A percentile compares a stretch with the other conserved stretches of the same genome.
Conservation (phyloP, 768 basidiomycete species). For the Multifurca ochricompacta region DNA sequence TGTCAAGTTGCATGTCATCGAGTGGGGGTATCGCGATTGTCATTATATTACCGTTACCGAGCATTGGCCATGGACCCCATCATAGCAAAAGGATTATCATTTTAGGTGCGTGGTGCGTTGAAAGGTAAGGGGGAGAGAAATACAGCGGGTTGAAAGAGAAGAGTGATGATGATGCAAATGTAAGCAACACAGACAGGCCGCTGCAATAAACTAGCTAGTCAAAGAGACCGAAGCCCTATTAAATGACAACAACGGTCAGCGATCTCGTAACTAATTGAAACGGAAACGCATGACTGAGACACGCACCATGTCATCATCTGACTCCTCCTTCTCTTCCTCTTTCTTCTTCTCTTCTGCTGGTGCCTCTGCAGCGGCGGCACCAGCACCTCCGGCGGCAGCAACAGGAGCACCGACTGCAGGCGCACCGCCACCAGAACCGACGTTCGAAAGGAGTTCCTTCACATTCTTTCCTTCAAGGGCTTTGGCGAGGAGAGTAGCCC, state of each 20-base stretch:
- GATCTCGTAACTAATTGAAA: not conserved
- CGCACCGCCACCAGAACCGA: constrained; percentile 86
- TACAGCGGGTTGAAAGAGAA: constrained; percentile 8
- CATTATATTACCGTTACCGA: too few species aligned
- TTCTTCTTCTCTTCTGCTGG: constrained; percentile 75
- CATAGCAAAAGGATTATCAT: not conserved
- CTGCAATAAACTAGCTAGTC: constrained; percentile 67
- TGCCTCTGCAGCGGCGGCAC: constrained; percentile 59
- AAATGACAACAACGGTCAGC: not conserved
- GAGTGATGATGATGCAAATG: not conserved
- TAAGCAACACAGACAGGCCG: constrained; percentile 7
- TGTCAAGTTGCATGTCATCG: not conserved
- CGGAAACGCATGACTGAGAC: too few species aligned
- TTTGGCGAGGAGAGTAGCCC: constrained; percentile 95
- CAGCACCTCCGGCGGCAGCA: constrained; percentile 49
- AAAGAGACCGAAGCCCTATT: constrained; percentile 93
- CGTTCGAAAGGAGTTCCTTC: constrained; percentile 91
- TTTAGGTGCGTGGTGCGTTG: constrained; percentile 1
- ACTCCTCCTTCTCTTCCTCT: constrained; percentile 84
- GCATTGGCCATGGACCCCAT: too few species aligned
- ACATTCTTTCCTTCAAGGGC: constrained; percentile 98
- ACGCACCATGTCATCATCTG: constrained; percentile 84
- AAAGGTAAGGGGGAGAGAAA: constrained; percentile 1
- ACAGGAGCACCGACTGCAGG: constrained; percentile 55
- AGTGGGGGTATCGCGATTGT: not conserved